Base-by-base conservation (phyloP, 352 stramenopile species). In the Phytophthora melonis region DNA sequence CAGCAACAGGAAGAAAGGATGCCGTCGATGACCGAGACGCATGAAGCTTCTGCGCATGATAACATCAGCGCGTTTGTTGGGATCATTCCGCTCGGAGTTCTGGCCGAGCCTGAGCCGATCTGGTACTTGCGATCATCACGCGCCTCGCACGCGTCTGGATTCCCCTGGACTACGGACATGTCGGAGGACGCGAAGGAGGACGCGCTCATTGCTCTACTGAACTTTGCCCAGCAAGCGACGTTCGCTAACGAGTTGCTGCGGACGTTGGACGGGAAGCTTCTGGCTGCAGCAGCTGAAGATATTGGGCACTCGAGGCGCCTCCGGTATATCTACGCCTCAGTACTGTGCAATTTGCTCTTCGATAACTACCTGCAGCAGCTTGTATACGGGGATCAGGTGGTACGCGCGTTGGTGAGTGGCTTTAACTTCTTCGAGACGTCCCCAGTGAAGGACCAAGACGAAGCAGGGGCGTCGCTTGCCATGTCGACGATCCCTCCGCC, bases 271-370 rank as follows among this genome's bases (percentile, higher is more conserved):
- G 83, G 86, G 6, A 92, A 87, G 41, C 70, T 76, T 3, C 60
- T 93, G 14, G 80, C 86, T 5, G 55, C 63, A 1, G 80, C 81
- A 30, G 83, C 87, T 1, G 78, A 84, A 19, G 74, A 85, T 9
- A 25, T 70, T 2, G 67, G 63, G 1, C 70, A 83, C 63, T 90
- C 84, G 0, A 62, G 63, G 34, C 68, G 74, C 6, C 75, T 93
- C 21, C 81, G 85, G 23, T 93, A 92, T 50, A 75, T 90, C 1
- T 92, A 94, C 58, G 65, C 76, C 6, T 72, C 89, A 1, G 78
- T 93, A 27, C 39, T 95, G 1, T 90, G 80, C 61, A 93, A 94
- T 41, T 53, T 93, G 27, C 63, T 93, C 9, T 93, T 95, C 47
- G 83, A 94, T 47, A 87, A 54, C 30, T 81, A 83, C 4, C 63